Percentiles rank a stretch among this genome's conserved stretches.
Conservation (phyloP, 129 eudicot species). For the Glebionis coronaria region DNA sequence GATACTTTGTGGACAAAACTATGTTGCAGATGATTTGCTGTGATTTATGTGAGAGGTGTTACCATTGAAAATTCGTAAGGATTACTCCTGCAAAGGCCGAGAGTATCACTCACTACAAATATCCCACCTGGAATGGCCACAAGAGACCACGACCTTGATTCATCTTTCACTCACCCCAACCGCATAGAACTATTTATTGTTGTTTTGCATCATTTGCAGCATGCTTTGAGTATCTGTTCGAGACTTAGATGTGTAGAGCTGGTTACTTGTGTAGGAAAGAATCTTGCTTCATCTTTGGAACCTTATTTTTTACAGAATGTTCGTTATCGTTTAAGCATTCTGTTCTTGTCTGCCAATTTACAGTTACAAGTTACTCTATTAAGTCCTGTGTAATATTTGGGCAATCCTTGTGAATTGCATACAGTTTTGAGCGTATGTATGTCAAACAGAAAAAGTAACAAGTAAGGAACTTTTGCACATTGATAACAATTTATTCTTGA, state of each 20-base stretch:
- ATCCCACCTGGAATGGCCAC: slow-evolving; percentile 56
- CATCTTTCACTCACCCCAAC: neutral
- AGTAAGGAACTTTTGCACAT: too few species aligned
- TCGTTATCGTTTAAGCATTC: too few species aligned
- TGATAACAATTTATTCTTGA: neutral
- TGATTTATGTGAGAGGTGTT: slow-evolving; percentile 78
- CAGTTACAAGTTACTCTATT: too few species aligned
- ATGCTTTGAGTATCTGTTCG: neutral
- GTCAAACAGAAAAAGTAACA: too few species aligned
- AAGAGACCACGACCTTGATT: slow-evolving; percentile 52
- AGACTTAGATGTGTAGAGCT: neutral
- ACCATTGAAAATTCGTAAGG: slow-evolving; percentile 77
- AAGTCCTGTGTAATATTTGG: too few species aligned
- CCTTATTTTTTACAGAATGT: too few species aligned
- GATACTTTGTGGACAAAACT: slow-evolving; percentile 76
- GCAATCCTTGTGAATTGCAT: too few species aligned
- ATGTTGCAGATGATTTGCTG: slow-evolving; percentile 73
- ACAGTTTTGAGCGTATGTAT: too few species aligned
- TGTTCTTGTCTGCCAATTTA: too few species aligned
- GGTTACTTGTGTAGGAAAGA: slow-evolving; percentile 8
- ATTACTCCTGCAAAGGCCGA: slow-evolving; percentile 69
- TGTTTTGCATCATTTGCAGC: neutral
- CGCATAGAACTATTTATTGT: neutral
- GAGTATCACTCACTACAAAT: slow-evolving; percentile 65
- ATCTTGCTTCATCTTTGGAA: neutral